Percentiles rank a stretch among this genome's conserved stretches.
phyloP scores from a whole-genome alignment of 2,329 filamentous ascomycete genomes.

The Aspergillus chevalieri region DNA sequence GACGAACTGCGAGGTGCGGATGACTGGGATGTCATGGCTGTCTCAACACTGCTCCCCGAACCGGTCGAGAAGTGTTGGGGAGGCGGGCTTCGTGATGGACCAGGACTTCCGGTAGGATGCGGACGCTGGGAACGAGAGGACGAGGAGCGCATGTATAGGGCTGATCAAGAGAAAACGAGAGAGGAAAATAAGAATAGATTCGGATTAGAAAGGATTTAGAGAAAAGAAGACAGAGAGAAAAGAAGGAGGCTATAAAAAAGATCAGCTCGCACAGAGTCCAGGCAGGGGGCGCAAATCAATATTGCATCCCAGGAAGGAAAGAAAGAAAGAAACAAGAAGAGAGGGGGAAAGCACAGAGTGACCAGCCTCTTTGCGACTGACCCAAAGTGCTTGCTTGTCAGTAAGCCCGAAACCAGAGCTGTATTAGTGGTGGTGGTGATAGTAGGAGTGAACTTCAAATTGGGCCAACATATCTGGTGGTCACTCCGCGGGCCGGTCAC shows the following conservation, averaged over 20 bases:
- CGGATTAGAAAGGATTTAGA: neutral
- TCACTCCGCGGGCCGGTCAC: neutral
- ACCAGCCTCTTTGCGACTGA: neutral
- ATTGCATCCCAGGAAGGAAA: slow-evolving; percentile 1
- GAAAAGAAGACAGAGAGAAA: neutral
- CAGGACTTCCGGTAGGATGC: slow-evolving; percentile 58
- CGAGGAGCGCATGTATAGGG: slow-evolving; percentile 17
- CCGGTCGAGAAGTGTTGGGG: slow-evolving; percentile 21
- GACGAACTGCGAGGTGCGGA: slow-evolving; percentile 61
- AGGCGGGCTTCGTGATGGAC: slow-evolving; percentile 40
- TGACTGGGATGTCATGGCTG: slow-evolving; percentile 49
- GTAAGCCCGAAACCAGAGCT: neutral
- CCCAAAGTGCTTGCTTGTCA: no score
- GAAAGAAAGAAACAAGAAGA: slow-evolving; percentile 2
- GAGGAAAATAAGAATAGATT: no score
- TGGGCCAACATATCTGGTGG: neutral
- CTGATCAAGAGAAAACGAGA: neutral
- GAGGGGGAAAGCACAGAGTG: neutral
- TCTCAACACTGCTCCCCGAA: slow-evolving; percentile 45
- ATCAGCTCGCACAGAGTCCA: slow-evolving; percentile 1
- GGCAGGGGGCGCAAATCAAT: neutral
- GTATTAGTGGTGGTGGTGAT: neutral
- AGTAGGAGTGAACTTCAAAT: neutral
- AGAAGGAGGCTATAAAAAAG: neutral
- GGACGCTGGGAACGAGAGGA: slow-evolving; percentile 47